phyloP scores from a whole-genome alignment of 75 land plant species.

The Selaginella tamariscina region DNA sequence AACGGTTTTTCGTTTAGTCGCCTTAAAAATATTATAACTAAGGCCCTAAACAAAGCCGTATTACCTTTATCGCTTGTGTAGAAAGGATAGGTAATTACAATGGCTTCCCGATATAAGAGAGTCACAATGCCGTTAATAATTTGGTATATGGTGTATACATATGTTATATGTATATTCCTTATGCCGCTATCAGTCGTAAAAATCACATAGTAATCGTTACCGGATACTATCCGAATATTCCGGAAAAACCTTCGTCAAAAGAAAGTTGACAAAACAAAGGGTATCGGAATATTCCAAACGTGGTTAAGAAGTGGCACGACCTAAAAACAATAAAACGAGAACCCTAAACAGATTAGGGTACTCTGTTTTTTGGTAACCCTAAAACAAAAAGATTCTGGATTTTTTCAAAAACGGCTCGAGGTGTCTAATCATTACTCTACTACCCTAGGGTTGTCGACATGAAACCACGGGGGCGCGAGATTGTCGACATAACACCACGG shows the following conservation, averaged over 20 bases:
- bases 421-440: not conserved
- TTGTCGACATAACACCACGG: not conserved
- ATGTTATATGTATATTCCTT: not conserved
- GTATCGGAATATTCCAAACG: not conserved
- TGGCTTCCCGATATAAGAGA: not conserved
- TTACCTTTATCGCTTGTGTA: conserved; percentile 2
- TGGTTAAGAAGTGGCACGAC: not conserved
- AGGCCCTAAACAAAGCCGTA: not conserved
- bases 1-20: conserved; percentile 1
- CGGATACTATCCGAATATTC: not conserved
- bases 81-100: not conserved
- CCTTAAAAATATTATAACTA: not conserved
- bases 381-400: not conserved
- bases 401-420: not conserved
- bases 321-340: not conserved
- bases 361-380: conserved; percentile 3
- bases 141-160: not conserved
- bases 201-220: not conserved
- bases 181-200: not conserved
- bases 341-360: conserved; percentile 3
- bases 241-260: not conserved
- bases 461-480: not conserved
- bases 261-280: not conserved
- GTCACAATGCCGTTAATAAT: conserved; percentile 3
- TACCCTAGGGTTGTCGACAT: conserved; percentile 1